A percentile compares a stretch with the other conserved stretches of the same genome.
Evolutionary conservation across 129 eudicot species (phyloP).

Genomic region (Cynara cardunculus): DNA sequence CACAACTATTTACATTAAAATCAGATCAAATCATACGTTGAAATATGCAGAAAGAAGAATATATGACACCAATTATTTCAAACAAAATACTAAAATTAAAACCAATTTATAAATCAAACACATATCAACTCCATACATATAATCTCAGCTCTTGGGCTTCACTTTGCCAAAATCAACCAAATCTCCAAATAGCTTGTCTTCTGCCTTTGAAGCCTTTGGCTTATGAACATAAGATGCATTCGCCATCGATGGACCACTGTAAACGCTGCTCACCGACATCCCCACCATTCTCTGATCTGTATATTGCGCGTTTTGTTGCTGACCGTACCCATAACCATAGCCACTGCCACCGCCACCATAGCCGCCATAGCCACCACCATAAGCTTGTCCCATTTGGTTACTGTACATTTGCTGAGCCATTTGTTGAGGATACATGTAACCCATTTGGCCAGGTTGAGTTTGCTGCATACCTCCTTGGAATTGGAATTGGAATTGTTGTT

Average conservation of each 20-base stretch:
- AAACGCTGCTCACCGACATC: conserved; percentile 45
- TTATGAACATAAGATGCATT: conserved; percentile 49
- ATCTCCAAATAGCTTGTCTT: conserved; percentile 87
- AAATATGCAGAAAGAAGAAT: not conserved
- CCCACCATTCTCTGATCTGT: conserved; percentile 70
- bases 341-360: conserved; percentile 36
- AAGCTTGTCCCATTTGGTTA: conserved; percentile 56
- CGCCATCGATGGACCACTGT: conserved; percentile 34
- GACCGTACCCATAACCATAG: conserved; percentile 41
- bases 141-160: conserved; percentile 67
- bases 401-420: conserved; percentile 47
- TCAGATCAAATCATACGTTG: not conserved
- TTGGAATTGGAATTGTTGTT: conserved; percentile 36
- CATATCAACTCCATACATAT: conserved; percentile 41
- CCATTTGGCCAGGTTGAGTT: conserved; percentile 52
- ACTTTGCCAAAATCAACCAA: conserved; percentile 76
- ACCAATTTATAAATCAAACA: conserved; percentile 24
- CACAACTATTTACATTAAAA: not conserved
- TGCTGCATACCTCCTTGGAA: conserved; percentile 38
- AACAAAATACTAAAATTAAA: conserved; percentile 1
- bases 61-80: conserved; percentile 12
- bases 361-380: conserved; percentile 28
- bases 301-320: conserved; percentile 62
- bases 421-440: conserved; percentile 46
- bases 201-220: conserved; percentile 74